A percentile compares a stretch with the other conserved stretches of the same genome.
These are phyloP conservation scores for Beta lomatogona DNA, from an alignment of 179 eudicot genomes.

Conservation along the genomic window DNA sequence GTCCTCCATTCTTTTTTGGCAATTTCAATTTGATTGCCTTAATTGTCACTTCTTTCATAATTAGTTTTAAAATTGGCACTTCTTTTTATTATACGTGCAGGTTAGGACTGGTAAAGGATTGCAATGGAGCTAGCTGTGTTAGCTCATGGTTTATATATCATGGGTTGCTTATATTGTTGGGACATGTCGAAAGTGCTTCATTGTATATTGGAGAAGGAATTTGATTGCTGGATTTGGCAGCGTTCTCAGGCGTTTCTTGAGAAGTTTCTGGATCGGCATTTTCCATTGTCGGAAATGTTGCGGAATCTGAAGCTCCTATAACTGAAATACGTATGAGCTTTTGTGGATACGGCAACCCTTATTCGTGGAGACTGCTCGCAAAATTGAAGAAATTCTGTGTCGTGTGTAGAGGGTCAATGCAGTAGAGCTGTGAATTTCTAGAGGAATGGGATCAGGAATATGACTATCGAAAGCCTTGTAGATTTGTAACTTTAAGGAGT, in stretches of 20 bases:
- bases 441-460: slow-evolving; percentile 17
- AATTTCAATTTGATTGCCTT: neutral
- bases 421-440: slow-evolving; percentile 1
- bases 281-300: slow-evolving; percentile 5
- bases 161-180: slow-evolving; percentile 21
- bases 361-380: slow-evolving; percentile 11
- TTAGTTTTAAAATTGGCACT: neutral
- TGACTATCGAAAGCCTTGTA: slow-evolving; percentile 36
- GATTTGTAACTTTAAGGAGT: slow-evolving; percentile 38
- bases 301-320: slow-evolving; percentile 19
- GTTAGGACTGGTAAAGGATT: slow-evolving; percentile 19
- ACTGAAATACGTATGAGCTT: slow-evolving; percentile 12
- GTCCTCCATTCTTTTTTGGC: neutral
- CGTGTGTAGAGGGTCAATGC: slow-evolving; percentile 12
- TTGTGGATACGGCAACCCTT: slow-evolving; percentile 10
- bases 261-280: slow-evolving; percentile 13
- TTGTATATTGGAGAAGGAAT: slow-evolving; percentile 27
- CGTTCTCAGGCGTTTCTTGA: slow-evolving; percentile 7
- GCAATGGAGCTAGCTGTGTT: slow-evolving; percentile 25
- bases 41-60: neutral
- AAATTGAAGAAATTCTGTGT: slow-evolving; percentile 13
- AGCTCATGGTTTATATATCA: slow-evolving; percentile 24
- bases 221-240: slow-evolving; percentile 24
- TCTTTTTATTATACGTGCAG: slow-evolving; percentile 3
- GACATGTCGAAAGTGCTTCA: slow-evolving; percentile 29